Conservation (phyloP, 495 filamentous ascomycete genomes). For the Penicillium flavigenum region DNA sequence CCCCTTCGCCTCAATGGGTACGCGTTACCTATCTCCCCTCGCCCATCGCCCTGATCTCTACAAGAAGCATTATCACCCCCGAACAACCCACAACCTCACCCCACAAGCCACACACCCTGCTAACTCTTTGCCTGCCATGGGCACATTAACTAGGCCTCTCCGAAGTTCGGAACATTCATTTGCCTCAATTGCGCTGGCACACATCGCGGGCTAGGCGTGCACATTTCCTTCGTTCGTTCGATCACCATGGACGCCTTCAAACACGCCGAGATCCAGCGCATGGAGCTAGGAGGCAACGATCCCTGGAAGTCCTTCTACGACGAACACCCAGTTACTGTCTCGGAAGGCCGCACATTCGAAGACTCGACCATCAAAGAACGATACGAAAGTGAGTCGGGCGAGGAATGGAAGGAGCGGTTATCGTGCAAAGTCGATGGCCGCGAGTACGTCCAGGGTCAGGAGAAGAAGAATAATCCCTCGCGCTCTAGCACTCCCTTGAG, state of each 20-base stretch:
- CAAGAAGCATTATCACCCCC: not conserved
- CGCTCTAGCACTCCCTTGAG: slow-evolving; percentile 38
- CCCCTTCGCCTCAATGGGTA: slow-evolving; percentile 93
- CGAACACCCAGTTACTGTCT: slow-evolving; percentile 61
- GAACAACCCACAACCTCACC: not conserved
- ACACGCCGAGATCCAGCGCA: slow-evolving; percentile 75
- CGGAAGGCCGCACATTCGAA: slow-evolving; percentile 63
- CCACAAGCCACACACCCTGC: slow-evolving; percentile 12
- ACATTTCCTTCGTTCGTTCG: slow-evolving; percentile 95
- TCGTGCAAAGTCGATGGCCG: slow-evolving; percentile 79
- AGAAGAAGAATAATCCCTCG: slow-evolving; percentile 39
- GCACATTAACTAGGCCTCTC: slow-evolving; percentile 52
- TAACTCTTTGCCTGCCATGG: slow-evolving; percentile 2
- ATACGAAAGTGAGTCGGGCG: slow-evolving; percentile 82
- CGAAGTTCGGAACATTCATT: slow-evolving; percentile 87
- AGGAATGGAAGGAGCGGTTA: slow-evolving; percentile 94
- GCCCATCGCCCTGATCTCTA: not conserved
- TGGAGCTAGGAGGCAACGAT: slow-evolving; percentile 83
- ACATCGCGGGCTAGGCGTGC: slow-evolving; percentile 91
- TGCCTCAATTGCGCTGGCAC: slow-evolving; percentile 94
- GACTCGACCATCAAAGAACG: slow-evolving; percentile 74
- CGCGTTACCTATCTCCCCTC: slow-evolving; percentile 13
- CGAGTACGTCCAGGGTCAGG: slow-evolving; percentile 71
- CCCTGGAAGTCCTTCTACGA: slow-evolving; percentile 85
- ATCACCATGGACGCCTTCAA: slow-evolving; percentile 99